Conservation (phyloP, 1,284 basidiomycete genomes). For the Stereum hirsutum region DNA sequence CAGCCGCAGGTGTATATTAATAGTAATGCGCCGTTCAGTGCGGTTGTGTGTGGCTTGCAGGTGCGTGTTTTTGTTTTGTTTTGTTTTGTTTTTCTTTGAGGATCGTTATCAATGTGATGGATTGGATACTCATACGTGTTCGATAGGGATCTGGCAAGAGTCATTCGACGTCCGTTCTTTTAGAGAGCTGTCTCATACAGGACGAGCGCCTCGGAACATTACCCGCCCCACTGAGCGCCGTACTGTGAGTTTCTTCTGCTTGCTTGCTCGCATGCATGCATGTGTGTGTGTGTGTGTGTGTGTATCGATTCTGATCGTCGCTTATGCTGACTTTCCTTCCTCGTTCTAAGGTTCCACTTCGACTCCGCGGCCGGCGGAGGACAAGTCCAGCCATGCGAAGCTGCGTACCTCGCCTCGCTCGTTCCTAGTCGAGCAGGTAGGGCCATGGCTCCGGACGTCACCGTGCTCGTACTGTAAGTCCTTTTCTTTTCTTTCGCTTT, state of each 20-base stretch:
- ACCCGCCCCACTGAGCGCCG: slow-evolving; percentile 17
- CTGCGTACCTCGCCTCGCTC: slow-evolving; percentile 13
- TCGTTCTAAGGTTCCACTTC: slow-evolving; percentile 12
- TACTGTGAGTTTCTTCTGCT: slow-evolving; percentile 13
- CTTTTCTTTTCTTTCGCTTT: too few relatives aligned
- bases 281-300: too few relatives aligned
- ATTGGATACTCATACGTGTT: slow-evolving; percentile 5
- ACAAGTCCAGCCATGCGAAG: slow-evolving; percentile 13
- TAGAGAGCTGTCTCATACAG: slow-evolving; percentile 20
- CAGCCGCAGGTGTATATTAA: slow-evolving; percentile 17
- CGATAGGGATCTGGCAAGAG: slow-evolving; percentile 19
- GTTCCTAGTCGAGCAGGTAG: background rate
- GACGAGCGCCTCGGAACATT: slow-evolving; percentile 16
- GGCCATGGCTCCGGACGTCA: slow-evolving; percentile 9
- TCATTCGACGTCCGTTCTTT: slow-evolving; percentile 20
- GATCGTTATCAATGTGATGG: slow-evolving; percentile 5
- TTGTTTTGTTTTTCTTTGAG: slow-evolving; percentile 21
- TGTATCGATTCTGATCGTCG: too few relatives aligned
- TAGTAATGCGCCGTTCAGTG: slow-evolving; percentile 16
- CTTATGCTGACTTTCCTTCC: background rate
- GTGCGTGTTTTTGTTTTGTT: too few relatives aligned
- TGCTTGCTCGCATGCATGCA: background rate
- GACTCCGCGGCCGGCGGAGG: slow-evolving; percentile 13
- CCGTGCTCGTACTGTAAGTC: slow-evolving; percentile 12
- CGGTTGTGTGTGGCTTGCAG: slow-evolving; percentile 20